phyloP scores from a whole-genome alignment of 2,329 filamentous ascomycete species.

The Sodiomyces alkalinus region DNA sequence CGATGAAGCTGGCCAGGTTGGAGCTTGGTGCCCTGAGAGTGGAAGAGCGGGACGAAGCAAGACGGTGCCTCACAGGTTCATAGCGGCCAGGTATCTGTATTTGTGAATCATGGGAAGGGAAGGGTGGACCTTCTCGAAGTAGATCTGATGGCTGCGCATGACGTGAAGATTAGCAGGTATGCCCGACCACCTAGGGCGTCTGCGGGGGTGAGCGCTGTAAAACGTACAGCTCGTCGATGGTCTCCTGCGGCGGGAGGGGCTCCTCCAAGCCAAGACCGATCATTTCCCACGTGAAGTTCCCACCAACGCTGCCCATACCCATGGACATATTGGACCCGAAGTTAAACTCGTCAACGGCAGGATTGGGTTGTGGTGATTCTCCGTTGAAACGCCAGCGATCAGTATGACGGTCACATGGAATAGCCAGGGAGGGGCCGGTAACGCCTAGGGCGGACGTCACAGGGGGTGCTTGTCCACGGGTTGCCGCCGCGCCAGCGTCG shows the following conservation, averaged over 20 bases:
- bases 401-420: conserved; percentile 30
- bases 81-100: conserved; percentile 71
- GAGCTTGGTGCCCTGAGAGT: not conserved
- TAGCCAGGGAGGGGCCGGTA: conserved; percentile 27
- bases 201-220: not conserved
- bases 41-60: not conserved
- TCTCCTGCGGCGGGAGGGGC: conserved; percentile 41
- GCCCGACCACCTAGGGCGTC: too few relatives aligned
- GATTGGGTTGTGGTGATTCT: conserved; percentile 33
- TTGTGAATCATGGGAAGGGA: conserved; percentile 81
- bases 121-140: conserved; percentile 80
- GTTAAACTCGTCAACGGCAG: conserved; percentile 39
- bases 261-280: conserved; percentile 44
- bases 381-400: conserved; percentile 40
- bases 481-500: conserved; percentile 11
- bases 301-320: conserved; percentile 32
- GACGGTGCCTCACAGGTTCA: conserved; percentile 55
- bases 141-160: conserved; percentile 62
- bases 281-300: conserved; percentile 66
- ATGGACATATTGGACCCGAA: conserved; percentile 36
- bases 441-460: conserved; percentile 24
- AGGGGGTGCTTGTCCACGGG: conserved; percentile 16
- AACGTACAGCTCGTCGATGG: conserved; percentile 66
- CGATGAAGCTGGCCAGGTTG: too few relatives aligned
- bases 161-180: too few relatives aligned